These are phyloP conservation scores for Peronospora destructor DNA, from an alignment of 352 stramenopile genomes.

Conservation along the genomic window DNA sequence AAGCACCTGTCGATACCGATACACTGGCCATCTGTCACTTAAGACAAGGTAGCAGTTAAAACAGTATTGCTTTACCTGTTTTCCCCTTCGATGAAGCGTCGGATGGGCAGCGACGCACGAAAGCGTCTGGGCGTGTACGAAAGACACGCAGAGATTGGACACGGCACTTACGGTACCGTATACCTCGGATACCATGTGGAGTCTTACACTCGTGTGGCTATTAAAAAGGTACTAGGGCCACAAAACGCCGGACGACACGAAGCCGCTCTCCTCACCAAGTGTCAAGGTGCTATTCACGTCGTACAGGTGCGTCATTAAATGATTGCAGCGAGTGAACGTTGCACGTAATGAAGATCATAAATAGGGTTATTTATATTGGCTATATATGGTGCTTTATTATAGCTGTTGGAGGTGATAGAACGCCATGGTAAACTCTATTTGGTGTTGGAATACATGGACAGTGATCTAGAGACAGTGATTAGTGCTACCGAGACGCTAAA, in stretches of 20 bases:
- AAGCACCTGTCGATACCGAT: no score
- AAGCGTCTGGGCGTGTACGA: constrained; percentile 69
- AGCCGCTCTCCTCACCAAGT: constrained; percentile 42
- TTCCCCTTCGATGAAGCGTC: constrained; percentile 26
- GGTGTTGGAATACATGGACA: constrained; percentile 76
- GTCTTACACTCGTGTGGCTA: constrained; percentile 38
- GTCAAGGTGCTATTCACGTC: constrained; percentile 39
- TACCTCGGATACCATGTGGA: constrained; percentile 50
- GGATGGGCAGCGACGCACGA: constrained; percentile 19
- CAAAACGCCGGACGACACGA: constrained; percentile 37
- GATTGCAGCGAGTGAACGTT: not conserved
- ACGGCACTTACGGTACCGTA: constrained; percentile 75
- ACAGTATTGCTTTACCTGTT: no score
- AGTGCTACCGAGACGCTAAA: constrained; percentile 31
- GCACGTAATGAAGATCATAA: not conserved
- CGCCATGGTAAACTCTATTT: constrained; percentile 61
- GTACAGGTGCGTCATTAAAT: constrained; percentile 39
- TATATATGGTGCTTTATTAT: constrained; percentile 1
- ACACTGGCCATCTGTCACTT: no score
- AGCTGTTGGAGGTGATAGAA: constrained; percentile 56
- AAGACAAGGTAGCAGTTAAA: no score
- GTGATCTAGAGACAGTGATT: constrained; percentile 62
- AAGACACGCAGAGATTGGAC: constrained; percentile 63
- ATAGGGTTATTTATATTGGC: not conserved
- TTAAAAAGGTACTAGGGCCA: constrained; percentile 70